Evolutionary conservation across 768 basidiomycete genomes (phyloP).

Genomic region (Naganishia randhawae): DNA sequence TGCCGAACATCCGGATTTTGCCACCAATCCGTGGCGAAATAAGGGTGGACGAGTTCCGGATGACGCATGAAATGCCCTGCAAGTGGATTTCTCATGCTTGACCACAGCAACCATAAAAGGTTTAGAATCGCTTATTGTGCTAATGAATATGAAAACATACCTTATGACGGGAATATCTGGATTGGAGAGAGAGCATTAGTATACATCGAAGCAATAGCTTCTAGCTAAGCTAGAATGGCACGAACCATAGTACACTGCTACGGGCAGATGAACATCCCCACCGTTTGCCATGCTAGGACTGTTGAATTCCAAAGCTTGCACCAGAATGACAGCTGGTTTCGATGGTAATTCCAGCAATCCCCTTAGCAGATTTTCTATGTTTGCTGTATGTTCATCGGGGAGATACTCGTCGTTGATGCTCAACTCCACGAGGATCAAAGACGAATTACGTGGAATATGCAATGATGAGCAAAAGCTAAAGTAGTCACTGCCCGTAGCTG

Average conservation of each 20-base stretch:
- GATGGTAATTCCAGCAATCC: conserved; percentile 43
- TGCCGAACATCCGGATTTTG: conserved; percentile 47
- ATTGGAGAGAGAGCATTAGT: neutral
- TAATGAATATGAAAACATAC: conserved; percentile 20
- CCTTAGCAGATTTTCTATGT: conserved; percentile 50
- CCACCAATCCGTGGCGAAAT: conserved; percentile 48
- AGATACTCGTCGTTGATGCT: conserved; percentile 49
- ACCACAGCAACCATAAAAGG: neutral
- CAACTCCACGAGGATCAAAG: conserved; percentile 48
- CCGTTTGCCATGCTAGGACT: conserved; percentile 46
- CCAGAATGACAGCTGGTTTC: conserved; percentile 46
- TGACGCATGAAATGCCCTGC: conserved; percentile 45
- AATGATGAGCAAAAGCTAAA: conserved; percentile 49
- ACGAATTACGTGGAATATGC: conserved; percentile 45
- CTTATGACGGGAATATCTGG: conserved; percentile 48
- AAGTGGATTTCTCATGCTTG: conserved; percentile 43
- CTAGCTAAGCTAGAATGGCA: neutral
- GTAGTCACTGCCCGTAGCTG: conserved; percentile 47
- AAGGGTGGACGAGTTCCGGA: conserved; percentile 44
- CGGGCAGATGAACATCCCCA: conserved; percentile 48
- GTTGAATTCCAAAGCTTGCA: conserved; percentile 47
- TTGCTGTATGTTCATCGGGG: conserved; percentile 43
- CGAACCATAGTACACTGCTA: conserved; percentile 48
- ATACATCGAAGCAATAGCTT: neutral
- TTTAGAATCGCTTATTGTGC: neutral